Percentiles rank a stretch among this genome's conserved stretches.
These are phyloP conservation scores for Trichoderma brevicompactum DNA, from an alignment of 2,329 filamentous ascomycete genomes.

Conservation along the genomic window DNA sequence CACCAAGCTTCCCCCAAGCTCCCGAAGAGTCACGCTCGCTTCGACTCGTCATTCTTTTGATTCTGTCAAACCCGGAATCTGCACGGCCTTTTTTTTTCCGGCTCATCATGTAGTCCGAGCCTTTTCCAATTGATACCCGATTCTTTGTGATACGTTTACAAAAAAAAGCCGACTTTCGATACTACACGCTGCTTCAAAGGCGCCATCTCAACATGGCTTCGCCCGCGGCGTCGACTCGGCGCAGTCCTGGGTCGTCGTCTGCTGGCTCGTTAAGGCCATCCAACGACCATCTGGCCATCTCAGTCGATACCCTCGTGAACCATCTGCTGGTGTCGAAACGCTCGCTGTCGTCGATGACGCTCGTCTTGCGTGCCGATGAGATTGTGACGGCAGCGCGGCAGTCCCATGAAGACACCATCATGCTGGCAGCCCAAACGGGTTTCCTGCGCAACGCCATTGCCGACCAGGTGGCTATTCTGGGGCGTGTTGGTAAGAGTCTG, in stretches of 20 bases:
- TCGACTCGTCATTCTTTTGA: neutral
- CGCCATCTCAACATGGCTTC: slow-evolving; percentile 41
- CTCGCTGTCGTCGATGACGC: slow-evolving; percentile 79
- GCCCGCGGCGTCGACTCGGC: slow-evolving; percentile 42
- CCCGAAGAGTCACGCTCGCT: neutral
- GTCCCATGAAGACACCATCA: slow-evolving; percentile 77
- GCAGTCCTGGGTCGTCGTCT: slow-evolving; percentile 44
- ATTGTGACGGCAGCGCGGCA: slow-evolving; percentile 76
- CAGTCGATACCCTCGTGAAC: slow-evolving; percentile 77
- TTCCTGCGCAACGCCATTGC: slow-evolving; percentile 68
- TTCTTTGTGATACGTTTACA: neutral
- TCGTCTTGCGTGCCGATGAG: slow-evolving; percentile 85
- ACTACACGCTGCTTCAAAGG: neutral
- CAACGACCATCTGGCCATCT: slow-evolving; percentile 36
- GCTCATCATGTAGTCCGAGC: slow-evolving; percentile 17
- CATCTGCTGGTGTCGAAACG: slow-evolving; percentile 87
- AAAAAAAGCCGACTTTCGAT: neutral
- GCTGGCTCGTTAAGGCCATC: slow-evolving; percentile 42
- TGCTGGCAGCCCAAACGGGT: slow-evolving; percentile 70
- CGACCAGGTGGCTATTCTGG: slow-evolving; percentile 59
- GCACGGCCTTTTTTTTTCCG: neutral
- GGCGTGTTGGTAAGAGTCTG: slow-evolving; percentile 56
- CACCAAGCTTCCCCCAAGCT: neutral
- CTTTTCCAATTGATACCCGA: neutral
- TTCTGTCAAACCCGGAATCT: neutral